These are phyloP conservation scores for Lagenidium sp. DNA, from an alignment of 352 stramenopile genomes.

Conservation along the genomic window DNA sequence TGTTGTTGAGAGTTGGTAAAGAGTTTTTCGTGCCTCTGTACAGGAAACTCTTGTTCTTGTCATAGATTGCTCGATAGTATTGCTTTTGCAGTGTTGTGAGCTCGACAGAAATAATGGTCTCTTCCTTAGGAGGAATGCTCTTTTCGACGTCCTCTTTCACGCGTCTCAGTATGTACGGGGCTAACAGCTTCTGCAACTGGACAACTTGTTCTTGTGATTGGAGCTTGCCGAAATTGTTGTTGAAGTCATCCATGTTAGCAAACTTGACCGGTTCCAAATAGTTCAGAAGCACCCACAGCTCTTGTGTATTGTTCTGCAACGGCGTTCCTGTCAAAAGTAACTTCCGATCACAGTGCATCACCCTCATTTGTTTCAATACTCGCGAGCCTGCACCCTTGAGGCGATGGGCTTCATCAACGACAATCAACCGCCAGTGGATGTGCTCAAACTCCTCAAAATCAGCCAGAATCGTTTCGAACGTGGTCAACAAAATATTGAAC, in stretches of 20 bases:
- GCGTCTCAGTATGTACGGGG: slow-evolving; percentile 92
- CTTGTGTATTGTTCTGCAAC: slow-evolving; percentile 95
- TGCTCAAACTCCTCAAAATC: slow-evolving; percentile 84
- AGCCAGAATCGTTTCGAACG: slow-evolving; percentile 73
- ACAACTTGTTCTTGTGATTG: slow-evolving; percentile 92
- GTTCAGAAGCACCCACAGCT: slow-evolving; percentile 97
- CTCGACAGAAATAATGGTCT: slow-evolving; percentile 95
- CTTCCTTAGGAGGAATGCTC: slow-evolving; percentile 95
- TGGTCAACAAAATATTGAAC: slow-evolving; percentile 81
- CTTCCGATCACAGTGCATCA: slow-evolving; percentile 83
- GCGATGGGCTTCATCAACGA: slow-evolving; percentile 80
- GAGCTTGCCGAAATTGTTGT: slow-evolving; percentile 90
- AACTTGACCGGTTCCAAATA: slow-evolving; percentile 95
- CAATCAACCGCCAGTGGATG: slow-evolving; percentile 78
- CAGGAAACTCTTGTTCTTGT: slow-evolving; percentile 98
- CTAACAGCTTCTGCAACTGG: slow-evolving; percentile 90
- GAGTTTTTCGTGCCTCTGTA: slow-evolving; percentile 84
- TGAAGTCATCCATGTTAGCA: slow-evolving; percentile 81
- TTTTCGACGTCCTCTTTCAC: slow-evolving; percentile 98
- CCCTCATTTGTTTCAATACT: slow-evolving; percentile 84
- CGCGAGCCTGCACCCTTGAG: slow-evolving; percentile 71
- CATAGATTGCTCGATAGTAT: slow-evolving; percentile 99
- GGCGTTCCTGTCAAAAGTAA: slow-evolving; percentile 96
- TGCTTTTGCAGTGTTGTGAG: slow-evolving; percentile 98
- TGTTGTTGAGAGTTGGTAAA: slow-evolving; percentile 94